These are phyloP conservation scores for Curvularia sp. DNA, from an alignment of 2,329 filamentous ascomycete genomes.

Conservation along the genomic window DNA sequence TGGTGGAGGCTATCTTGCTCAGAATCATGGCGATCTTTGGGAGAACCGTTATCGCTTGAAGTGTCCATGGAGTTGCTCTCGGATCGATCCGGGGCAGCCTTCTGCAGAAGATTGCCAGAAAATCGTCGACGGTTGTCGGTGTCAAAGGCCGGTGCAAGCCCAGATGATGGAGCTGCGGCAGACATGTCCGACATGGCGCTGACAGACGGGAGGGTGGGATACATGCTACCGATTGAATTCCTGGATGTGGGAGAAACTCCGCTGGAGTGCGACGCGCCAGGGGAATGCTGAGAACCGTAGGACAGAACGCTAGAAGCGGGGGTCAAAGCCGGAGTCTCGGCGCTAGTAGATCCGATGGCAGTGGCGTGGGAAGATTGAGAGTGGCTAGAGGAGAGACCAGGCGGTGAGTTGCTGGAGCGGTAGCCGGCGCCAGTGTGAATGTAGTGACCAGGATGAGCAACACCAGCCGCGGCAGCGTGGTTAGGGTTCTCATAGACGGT, in stretches of 20 bases:
- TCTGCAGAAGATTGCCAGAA: constrained; percentile 66
- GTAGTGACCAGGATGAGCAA: constrained; percentile 78
- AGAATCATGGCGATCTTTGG: constrained; percentile 44
- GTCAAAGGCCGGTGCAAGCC: constrained; percentile 70
- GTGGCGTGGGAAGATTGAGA: constrained; percentile 62
- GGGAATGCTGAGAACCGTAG: constrained; percentile 79
- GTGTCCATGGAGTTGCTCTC: constrained; percentile 51
- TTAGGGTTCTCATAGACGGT: constrained; percentile 94
- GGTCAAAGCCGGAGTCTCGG: constrained; percentile 76
- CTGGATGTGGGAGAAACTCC: constrained; percentile 71
- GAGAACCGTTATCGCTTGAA: constrained; percentile 47
- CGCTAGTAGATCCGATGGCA: constrained; percentile 51
- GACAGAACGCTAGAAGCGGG: constrained; percentile 78
- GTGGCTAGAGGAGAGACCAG: constrained; percentile 47
- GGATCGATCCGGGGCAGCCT: constrained; percentile 48
- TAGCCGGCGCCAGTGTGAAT: constrained; percentile 61
- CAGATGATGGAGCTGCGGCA: constrained; percentile 71
- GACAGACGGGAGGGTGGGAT: constrained; percentile 77
- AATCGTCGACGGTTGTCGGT: constrained; percentile 67
- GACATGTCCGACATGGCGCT: constrained; percentile 68
- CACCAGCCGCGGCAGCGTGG: constrained; percentile 77
- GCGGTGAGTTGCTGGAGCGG: constrained; percentile 66
- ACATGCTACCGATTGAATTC: constrained; percentile 66
- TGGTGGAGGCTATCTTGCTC: constrained; percentile 49
- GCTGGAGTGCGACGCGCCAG: constrained; percentile 65